phyloP scores from a whole-genome alignment of 208 protist genomes.

The Naegleria fowleri region DNA sequence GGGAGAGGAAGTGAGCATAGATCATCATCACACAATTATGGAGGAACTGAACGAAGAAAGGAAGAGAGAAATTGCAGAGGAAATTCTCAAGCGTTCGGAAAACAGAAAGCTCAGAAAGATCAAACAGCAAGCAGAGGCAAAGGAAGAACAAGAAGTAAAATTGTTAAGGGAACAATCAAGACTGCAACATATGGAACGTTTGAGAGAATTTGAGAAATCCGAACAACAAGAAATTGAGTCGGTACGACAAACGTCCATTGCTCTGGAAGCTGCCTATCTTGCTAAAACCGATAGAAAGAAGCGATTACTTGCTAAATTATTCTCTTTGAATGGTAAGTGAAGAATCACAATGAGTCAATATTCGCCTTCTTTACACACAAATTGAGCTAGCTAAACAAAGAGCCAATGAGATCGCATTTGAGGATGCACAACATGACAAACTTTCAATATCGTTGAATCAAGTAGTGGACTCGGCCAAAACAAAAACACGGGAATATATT shows the following conservation, averaged over 20 bases:
- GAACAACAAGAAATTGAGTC: not conserved
- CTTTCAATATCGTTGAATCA: not conserved
- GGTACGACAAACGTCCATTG: not conserved
- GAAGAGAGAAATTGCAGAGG: not conserved
- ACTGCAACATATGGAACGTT: not conserved
- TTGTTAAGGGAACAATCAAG: not conserved
- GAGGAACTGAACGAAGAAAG: not conserved
- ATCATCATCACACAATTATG: too few species aligned
- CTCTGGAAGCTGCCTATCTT: not conserved
- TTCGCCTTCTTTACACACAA: too few species aligned
- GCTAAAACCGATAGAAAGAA: not conserved
- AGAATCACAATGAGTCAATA: not conserved
- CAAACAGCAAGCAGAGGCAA: not conserved
- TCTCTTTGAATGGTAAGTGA: not conserved
- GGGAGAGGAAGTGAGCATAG: too few species aligned
- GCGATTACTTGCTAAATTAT: not conserved
- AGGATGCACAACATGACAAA: not conserved
- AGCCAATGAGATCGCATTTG: not conserved
- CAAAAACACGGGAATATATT: not conserved
- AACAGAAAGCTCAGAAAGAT: not conserved
- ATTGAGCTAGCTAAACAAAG: not conserved
- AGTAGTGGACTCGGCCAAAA: not conserved
- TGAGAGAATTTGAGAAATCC: not conserved
- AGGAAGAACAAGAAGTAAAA: not conserved
- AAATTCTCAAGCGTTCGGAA: not conserved